phyloP scores from a whole-genome alignment of 2,329 filamentous ascomycete genomes.

The Parafenestella ontariensis region DNA sequence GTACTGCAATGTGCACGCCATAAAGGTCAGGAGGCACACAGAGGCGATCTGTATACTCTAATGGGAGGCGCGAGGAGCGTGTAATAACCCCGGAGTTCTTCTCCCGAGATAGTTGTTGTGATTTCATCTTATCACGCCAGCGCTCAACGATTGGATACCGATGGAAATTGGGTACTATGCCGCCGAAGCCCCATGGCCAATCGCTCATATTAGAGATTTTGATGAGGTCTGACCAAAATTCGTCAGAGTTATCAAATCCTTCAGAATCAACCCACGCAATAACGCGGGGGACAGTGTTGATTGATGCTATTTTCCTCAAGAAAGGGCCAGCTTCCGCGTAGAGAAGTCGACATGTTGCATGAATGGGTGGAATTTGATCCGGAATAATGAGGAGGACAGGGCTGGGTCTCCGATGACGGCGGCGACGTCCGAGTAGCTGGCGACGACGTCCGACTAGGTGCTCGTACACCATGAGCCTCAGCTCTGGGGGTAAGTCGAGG shows the following conservation, averaged over 20 bases:
- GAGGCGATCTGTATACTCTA: too few relatives aligned
- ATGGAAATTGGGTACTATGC: too few relatives aligned
- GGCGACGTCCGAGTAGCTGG: not conserved
- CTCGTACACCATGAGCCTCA: slow-evolving; percentile 9
- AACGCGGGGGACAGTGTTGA: not conserved
- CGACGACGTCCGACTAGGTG: not conserved
- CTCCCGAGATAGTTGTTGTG: too few relatives aligned
- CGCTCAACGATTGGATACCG: too few relatives aligned
- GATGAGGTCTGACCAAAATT: too few relatives aligned
- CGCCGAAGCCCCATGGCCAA: too few relatives aligned
- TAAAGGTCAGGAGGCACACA: too few relatives aligned
- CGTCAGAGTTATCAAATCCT: too few relatives aligned
- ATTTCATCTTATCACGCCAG: too few relatives aligned
- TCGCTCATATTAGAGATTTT: not conserved
- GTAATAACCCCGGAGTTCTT: too few relatives aligned
- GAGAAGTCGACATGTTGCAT: not conserved
- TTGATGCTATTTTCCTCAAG: not conserved
- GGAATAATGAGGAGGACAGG: not conserved
- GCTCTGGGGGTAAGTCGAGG: slow-evolving; percentile 2
- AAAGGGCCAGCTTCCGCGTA: not conserved
- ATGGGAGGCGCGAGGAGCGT: too few relatives aligned
- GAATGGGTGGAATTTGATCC: not conserved
- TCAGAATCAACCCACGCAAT: not conserved
- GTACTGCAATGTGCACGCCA: too few relatives aligned
- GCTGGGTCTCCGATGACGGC: not conserved